Evolutionary conservation across 2,329 filamentous ascomycete species (phyloP).

Genomic region (Lecanicillium sp.): DNA sequence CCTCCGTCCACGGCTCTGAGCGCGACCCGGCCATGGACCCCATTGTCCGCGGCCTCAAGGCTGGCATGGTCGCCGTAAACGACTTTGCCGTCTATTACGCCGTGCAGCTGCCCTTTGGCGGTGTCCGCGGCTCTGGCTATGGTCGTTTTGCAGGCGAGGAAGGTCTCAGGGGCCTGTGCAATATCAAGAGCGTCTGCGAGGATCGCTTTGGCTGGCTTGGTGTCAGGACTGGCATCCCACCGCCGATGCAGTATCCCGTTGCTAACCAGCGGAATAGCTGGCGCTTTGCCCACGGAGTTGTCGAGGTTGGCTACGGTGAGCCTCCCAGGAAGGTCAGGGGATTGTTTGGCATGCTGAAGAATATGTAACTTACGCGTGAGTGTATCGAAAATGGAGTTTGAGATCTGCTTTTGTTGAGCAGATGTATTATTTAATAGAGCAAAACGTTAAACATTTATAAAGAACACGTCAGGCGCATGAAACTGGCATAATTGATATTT

Average conservation of each 20-base stretch:
- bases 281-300: slow-evolving; percentile 54
- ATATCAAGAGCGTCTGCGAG: slow-evolving; percentile 76
- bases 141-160: slow-evolving; percentile 89
- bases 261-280: slow-evolving; percentile 54
- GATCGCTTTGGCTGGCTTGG: slow-evolving; percentile 60
- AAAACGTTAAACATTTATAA: too few relatives aligned
- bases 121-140: slow-evolving; percentile 82
- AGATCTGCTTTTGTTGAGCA: too few relatives aligned
- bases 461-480: too few relatives aligned
- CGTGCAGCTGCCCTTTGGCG: slow-evolving; percentile 90
- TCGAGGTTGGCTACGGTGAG: slow-evolving; percentile 52
- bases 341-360: slow-evolving; percentile 33
- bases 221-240: slow-evolving; percentile 70
- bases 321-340: slow-evolving; percentile 29
- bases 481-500: too few relatives aligned
- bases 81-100: slow-evolving; percentile 94
- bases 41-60: slow-evolving; percentile 62
- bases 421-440: too few relatives aligned
- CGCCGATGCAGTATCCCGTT: slow-evolving; percentile 75
- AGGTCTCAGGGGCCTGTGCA: slow-evolving; percentile 76
- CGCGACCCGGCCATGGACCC: slow-evolving; percentile 49
- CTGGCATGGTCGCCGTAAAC: slow-evolving; percentile 91
- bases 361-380: slow-evolving; percentile 23
- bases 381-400: too few relatives aligned
- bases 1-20: slow-evolving; percentile 75